Percentiles rank a stretch among this genome's conserved stretches.
Evolutionary conservation across 306 rosid genomes (phyloP).

Genomic region (Pueraria montana): DNA sequence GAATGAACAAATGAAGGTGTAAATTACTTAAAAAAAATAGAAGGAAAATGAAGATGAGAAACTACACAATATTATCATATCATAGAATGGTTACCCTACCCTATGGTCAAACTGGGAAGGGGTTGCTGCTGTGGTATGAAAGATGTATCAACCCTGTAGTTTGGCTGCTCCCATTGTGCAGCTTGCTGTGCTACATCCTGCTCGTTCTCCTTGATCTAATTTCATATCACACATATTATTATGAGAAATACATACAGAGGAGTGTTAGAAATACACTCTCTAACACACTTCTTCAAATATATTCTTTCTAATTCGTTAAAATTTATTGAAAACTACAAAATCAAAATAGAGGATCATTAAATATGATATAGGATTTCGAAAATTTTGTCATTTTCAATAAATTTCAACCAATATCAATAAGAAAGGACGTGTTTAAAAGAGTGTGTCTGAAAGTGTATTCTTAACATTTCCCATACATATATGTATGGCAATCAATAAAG

Average conservation of each 20-base stretch:
- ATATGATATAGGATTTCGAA: too few species aligned
- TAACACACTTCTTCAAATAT: too few species aligned
- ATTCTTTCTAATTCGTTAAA: too few species aligned
- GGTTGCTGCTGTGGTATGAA: conserved; percentile 60
- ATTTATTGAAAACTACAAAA: too few species aligned
- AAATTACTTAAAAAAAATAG: not conserved
- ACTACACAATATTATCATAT: not conserved
- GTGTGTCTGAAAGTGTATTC: too few species aligned
- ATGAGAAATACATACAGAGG: too few species aligned
- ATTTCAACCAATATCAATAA: too few species aligned
- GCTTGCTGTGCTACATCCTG: conserved; percentile 54
- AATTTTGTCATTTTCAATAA: too few species aligned
- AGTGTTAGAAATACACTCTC: too few species aligned
- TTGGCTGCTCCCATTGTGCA: conserved; percentile 69
- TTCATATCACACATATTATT: conserved; percentile 10
- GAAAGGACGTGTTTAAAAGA: too few species aligned
- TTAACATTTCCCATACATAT: too few species aligned
- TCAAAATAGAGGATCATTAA: too few species aligned
- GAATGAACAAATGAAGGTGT: conserved; percentile 1
- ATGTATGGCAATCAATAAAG: not conserved
- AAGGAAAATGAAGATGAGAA: not conserved
- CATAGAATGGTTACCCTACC: conserved; percentile 54
- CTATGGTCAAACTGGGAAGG: conserved; percentile 72
- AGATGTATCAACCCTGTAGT: conserved; percentile 59
- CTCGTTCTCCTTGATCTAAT: conserved; percentile 86